Evolutionary conservation across 2,329 filamentous ascomycete species (phyloP), one percentile per base, ranked within the genome.

Genomic region (Chaetomium sp.): DNA sequence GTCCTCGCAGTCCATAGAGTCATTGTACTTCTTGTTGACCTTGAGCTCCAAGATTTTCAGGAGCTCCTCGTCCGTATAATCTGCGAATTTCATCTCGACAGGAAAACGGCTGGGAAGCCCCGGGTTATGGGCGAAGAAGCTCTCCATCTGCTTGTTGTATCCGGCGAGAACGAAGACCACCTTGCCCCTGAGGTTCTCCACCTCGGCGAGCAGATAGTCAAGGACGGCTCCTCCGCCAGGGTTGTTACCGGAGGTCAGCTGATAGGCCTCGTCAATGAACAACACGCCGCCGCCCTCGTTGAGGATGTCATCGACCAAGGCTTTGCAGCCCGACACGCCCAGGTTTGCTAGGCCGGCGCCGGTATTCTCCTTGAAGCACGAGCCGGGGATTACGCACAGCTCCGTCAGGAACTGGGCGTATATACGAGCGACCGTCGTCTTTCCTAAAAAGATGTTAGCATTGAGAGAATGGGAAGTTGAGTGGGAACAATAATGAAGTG

Each of bases 211-310:
- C 0, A 94, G 78, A 65, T 83, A 91, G 67, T 94, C 90, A 0
- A 94, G 78, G 0, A 92, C 88, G 0, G 83, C 81, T 0, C 76
- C 78, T 0, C 90, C 90, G 0, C 84, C 84, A 2, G 73, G 70
- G 25, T 78, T 89, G 62, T 85, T 84, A 0, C 83, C 83, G 0
- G 84, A 85, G 0, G 85, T 82, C 0, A 94, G 79, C 68, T 93
- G 90, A 70, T 94, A 93, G 0, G 90, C 90, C 73, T 94, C 90
- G 65, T 94, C 91, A 25, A 94, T 88, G 71, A 94, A 93, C 1
- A 92, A 71, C 0, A 87, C 87, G 0, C 91, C 91, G 0, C 90
- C 90, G 0, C 85, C 87, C 0, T 75, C 68, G 31, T 86, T 78
- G 4, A 86, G 73, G 0, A 93, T 80, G 0, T 78, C 69, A 2